These are phyloP conservation scores for Phytophthora foliorum DNA, from an alignment of 352 stramenopile genomes.

Conservation along the genomic window DNA sequence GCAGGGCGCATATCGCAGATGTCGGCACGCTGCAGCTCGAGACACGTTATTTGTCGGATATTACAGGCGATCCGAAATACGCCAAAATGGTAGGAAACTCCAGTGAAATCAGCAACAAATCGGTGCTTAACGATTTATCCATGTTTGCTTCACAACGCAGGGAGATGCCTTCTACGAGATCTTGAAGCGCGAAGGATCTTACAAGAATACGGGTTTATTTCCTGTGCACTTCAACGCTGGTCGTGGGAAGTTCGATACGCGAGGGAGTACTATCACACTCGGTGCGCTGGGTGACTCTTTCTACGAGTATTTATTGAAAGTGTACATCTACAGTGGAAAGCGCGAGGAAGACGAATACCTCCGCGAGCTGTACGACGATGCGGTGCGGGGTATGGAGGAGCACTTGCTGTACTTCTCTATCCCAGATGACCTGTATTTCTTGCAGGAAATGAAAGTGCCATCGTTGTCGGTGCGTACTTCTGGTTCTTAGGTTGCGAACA, in stretches of 20 bases:
- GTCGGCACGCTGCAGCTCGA: slow-evolving; percentile 90
- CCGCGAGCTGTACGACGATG: slow-evolving; percentile 94
- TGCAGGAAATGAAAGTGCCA: slow-evolving; percentile 70
- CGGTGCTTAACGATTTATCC: not conserved
- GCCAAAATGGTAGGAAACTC: slow-evolving; percentile 52
- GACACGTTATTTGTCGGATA: slow-evolving; percentile 78
- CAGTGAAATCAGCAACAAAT: not conserved
- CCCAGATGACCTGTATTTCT: slow-evolving; percentile 70
- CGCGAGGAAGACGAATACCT: slow-evolving; percentile 67
- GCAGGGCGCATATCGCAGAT: slow-evolving; percentile 81
- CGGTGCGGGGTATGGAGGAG: slow-evolving; percentile 94
- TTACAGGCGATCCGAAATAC: slow-evolving; percentile 85
- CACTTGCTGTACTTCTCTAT: slow-evolving; percentile 87
- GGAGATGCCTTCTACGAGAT: slow-evolving; percentile 86
- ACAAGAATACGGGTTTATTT: slow-evolving; percentile 89
- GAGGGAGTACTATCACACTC: slow-evolving; percentile 59
- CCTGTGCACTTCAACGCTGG: slow-evolving; percentile 80
- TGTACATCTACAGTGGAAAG: slow-evolving; percentile 96
- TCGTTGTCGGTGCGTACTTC: slow-evolving; percentile 46
- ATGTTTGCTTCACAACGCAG: slow-evolving; percentile 27
- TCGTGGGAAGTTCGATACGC: slow-evolving; percentile 35
- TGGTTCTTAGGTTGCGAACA: not conserved
- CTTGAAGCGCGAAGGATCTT: slow-evolving; percentile 73
- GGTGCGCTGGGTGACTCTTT: slow-evolving; percentile 97
- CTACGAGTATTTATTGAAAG: slow-evolving; percentile 99